phyloP scores from a whole-genome alignment of 2,329 filamentous ascomycete species.

The Beauveria sp. region DNA sequence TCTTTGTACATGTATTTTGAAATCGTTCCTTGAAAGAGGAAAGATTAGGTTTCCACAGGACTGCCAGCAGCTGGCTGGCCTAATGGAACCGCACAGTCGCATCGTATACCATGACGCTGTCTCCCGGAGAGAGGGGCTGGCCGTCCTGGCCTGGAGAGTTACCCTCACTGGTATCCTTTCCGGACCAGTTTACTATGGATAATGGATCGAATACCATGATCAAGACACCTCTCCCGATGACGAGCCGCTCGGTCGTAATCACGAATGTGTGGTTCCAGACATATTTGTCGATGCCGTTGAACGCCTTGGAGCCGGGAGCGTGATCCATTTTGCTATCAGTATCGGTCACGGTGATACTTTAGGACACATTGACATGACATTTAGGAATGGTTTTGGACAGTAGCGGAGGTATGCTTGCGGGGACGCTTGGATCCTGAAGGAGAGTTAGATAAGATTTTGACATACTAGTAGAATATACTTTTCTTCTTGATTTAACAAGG shows the following conservation, averaged over 20 bases:
- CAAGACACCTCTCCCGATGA: neutral
- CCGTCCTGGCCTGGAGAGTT: neutral
- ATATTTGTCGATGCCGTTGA: conserved; percentile 1
- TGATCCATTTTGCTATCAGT: neutral
- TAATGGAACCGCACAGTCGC: conserved; percentile 7
- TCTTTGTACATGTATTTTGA: neutral
- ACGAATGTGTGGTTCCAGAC: conserved; percentile 6
- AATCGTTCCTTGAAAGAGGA: neutral
- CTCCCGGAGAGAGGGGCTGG: neutral
- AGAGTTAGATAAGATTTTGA: neutral
- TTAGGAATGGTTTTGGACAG: neutral
- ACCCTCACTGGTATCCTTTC: conserved; percentile 1
- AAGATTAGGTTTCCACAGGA: no score
- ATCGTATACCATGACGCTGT: conserved; percentile 1
- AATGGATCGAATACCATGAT: conserved; percentile 2
- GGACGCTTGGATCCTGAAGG: neutral
- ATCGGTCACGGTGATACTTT: neutral
- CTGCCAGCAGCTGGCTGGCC: neutral
- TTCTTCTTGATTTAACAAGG: neutral
- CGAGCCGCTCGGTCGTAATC: neutral
- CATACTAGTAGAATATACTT: neutral
- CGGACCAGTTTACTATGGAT: neutral
- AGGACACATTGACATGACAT: neutral
- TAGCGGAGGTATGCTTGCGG: no score
- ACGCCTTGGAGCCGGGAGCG: neutral